Percentiles rank a stretch among this genome's conserved stretches.
Evolutionary conservation across 2,329 filamentous ascomycete species (phyloP).

Genomic region (Corinectria fuckeliana): DNA sequence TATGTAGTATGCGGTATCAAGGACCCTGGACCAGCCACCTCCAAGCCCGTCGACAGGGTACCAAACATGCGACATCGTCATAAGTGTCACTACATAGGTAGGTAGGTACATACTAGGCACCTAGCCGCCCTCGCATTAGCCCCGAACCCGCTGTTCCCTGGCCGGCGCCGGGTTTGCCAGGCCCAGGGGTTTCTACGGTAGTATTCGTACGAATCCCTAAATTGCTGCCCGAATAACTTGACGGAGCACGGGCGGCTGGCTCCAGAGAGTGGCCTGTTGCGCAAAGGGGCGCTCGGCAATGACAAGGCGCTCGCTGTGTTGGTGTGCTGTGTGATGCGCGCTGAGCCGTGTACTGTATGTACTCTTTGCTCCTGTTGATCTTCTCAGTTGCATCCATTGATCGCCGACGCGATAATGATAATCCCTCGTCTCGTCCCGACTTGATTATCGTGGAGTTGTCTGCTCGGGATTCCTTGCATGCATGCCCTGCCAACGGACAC

Average conservation of each 20-base stretch:
- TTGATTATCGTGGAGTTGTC: conserved; percentile 25
- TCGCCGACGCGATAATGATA: neutral
- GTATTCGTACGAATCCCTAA: conserved; percentile 11
- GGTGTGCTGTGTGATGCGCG: neutral
- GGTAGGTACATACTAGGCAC: too few species aligned
- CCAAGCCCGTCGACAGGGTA: conserved; percentile 20
- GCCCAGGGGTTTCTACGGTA: conserved; percentile 4
- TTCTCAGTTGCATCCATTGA: neutral
- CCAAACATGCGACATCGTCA: conserved; percentile 25
- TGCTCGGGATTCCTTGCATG: too few species aligned
- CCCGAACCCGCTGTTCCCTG: neutral
- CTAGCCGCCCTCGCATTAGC: conserved; percentile 19
- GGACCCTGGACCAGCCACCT: conserved; percentile 23
- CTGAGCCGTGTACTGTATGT: neutral
- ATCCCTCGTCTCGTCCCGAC: neutral
- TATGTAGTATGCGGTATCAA: neutral
- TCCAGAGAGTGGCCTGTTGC: conserved; percentile 16
- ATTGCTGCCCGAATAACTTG: conserved; percentile 10
- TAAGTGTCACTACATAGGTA: conserved; percentile 24
- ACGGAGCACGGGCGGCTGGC: neutral
- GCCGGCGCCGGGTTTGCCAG: neutral
- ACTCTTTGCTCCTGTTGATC: neutral
- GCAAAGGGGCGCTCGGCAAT: conserved; percentile 20
- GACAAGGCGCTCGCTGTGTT: conserved; percentile 4
- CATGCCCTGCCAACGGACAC: too few species aligned